Base-by-base conservation (phyloP, 2,329 filamentous ascomycete genomes). In the Aspergillus melleus region DNA sequence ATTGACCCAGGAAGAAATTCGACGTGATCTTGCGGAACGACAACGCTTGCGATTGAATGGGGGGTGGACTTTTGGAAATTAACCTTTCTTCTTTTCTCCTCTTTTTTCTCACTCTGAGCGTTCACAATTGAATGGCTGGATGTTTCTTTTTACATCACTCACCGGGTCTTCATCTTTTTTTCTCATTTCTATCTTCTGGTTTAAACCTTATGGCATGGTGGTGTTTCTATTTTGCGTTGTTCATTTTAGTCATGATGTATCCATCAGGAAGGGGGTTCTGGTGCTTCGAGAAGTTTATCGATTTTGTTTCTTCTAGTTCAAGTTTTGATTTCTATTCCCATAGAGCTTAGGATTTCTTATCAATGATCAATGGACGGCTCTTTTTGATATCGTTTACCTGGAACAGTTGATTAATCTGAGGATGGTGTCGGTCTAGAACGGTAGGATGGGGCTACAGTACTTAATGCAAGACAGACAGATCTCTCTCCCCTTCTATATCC, bases 1-100 rank as follows among this genome's bases (percentile, higher is more conserved):
- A 49, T 81, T 99, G 67, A 97, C 93, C 0, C 89, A 93, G 66
- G 93, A 96, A 60, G 93, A 97, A 71, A 91, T 96, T 70, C 81
- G 86, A 56, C 90, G 86, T 72, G 93, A 97, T 77, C 79, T 90
- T 68, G 88, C 90, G 61, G 90, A 90, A 58, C 84, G 93, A 62
- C 90, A 96, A 75, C 86, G 88, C 71, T 83, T 97, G 72, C 85
- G 90, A 54, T 83, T 89, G 62, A 91, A 96, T 66, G 93, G 93
- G 4, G 92, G 90, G 0, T 97, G 93, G 93, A 88, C 85, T 52
- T 94, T 90, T 73, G 85, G 86, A 66, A 77, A 85, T 58, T 64
- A 62, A 63, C 51, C 39, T 20, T 9, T 65, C 68, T 70, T 64
- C 65, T 69, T 54, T 60, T n/a, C 36, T 22, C 3, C 3, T 49